phyloP scores from a whole-genome alignment of 306 rosid species.

The Corylus americana region DNA sequence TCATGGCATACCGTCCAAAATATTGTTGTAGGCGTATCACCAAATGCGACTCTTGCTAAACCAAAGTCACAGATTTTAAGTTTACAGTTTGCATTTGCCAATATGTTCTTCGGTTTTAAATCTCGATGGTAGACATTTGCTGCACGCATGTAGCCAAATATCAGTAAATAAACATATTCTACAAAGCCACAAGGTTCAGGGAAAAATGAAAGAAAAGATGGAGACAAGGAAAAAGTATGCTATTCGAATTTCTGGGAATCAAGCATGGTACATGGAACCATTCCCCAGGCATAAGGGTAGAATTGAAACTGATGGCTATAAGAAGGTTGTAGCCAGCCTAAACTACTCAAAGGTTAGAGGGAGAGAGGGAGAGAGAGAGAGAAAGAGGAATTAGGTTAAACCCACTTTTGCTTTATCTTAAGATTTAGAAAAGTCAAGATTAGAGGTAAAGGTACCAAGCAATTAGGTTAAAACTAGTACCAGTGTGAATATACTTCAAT shows the following conservation, averaged over 20 bases:
- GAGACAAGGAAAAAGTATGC: not conserved
- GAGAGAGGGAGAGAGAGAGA: too few relatives aligned
- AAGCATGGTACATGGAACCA: not conserved
- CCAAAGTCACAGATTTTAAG: constrained; percentile 98
- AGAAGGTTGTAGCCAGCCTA: not conserved
- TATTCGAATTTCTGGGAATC: not conserved
- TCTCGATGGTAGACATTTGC: constrained; percentile 98
- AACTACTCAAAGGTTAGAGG: not conserved
- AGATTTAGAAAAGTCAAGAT: not conserved
- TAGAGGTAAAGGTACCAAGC: not conserved
- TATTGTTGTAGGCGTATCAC: constrained; percentile 81
- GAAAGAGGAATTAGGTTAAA: too few relatives aligned
- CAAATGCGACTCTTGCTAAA: constrained; percentile 91
- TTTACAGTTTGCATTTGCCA: constrained; percentile 97
- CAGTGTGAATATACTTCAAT: constrained; percentile 87
- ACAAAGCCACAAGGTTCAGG: not conserved
- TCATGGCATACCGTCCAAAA: constrained; percentile 86
- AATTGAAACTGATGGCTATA: not conserved
- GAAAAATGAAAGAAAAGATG: not conserved
- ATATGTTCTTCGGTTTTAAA: constrained; percentile 92
- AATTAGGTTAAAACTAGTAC: constrained; percentile 38
- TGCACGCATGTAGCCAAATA: constrained; percentile 45
- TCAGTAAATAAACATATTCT: constrained; percentile 31
- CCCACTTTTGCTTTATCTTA: not conserved
- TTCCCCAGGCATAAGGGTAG: not conserved